These are phyloP conservation scores for Balakata baccata DNA, from an alignment of 345 rosid species.

Conservation along the genomic window DNA sequence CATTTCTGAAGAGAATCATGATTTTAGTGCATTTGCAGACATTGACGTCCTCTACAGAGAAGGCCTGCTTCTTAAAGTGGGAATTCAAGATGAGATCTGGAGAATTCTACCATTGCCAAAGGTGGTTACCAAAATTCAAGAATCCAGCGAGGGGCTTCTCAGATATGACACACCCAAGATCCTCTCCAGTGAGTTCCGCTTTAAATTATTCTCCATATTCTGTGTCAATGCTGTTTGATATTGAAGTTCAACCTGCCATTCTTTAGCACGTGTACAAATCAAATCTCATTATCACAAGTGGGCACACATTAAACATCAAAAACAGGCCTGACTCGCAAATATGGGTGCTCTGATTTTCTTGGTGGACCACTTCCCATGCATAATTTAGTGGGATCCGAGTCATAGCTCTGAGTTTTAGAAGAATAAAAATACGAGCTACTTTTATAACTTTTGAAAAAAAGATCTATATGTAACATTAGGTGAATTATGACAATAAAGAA, in stretches of 20 bases:
- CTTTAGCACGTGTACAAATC: background rate
- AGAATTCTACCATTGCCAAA: slow-evolving; percentile 72
- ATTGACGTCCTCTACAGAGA: slow-evolving; percentile 82
- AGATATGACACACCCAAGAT: slow-evolving; percentile 85
- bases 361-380: slow-evolving; percentile 9
- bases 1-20: slow-evolving; percentile 63
- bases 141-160: slow-evolving; percentile 76
- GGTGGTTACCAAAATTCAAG: slow-evolving; percentile 51
- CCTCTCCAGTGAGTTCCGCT: slow-evolving; percentile 61
- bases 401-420: background rate
- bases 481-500: background rate
- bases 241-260: background rate
- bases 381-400: slow-evolving; percentile 14
- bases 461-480: background rate
- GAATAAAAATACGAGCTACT: background rate
- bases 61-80: slow-evolving; percentile 81
- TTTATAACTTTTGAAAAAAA: background rate
- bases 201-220: background rate
- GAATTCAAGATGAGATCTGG: slow-evolving; percentile 68
- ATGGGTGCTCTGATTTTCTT: background rate
- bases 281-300: background rate
- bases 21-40: slow-evolving; percentile 62
- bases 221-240: background rate
- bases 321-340: background rate
- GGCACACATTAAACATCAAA: too few relatives aligned